Conservation (phyloP, 768 basidiomycete genomes). For the Phanerochaete sordida region DNA sequence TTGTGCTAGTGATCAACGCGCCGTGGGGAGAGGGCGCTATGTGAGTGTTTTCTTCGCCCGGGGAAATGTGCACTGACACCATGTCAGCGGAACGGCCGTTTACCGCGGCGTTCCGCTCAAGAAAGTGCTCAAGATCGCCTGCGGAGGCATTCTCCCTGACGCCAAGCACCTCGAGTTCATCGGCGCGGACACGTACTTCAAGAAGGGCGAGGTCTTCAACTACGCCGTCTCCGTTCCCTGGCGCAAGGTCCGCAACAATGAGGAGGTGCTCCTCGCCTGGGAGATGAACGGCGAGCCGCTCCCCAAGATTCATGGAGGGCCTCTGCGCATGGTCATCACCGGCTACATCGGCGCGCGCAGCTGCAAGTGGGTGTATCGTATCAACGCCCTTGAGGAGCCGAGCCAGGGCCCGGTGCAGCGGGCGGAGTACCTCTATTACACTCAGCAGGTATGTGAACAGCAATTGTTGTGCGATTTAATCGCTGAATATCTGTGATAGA, state of each 20-base stretch:
- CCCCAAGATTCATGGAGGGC: slow-evolving; percentile 49
- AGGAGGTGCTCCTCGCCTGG: slow-evolving; percentile 51
- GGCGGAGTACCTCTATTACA: slow-evolving; percentile 53
- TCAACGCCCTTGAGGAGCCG: slow-evolving; percentile 46
- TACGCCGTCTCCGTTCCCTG: slow-evolving; percentile 48
- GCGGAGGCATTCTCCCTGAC: slow-evolving; percentile 45
- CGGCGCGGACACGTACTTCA: slow-evolving; percentile 56
- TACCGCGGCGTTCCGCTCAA: slow-evolving; percentile 52
- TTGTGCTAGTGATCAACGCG: slow-evolving; percentile 32
- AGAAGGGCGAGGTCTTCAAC: slow-evolving; percentile 36
- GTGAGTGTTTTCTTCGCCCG: slow-evolving; percentile 24
- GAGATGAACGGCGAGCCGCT: slow-evolving; percentile 49
- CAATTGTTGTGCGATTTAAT: background rate
- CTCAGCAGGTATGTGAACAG: slow-evolving; percentile 34
- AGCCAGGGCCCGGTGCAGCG: slow-evolving; percentile 50
- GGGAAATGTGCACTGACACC: background rate
- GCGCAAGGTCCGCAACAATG: slow-evolving; percentile 43
- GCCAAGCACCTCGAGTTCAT: slow-evolving; percentile 52
- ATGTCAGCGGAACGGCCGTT: slow-evolving; percentile 43
- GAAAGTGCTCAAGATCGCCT: slow-evolving; percentile 50
- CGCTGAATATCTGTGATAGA: slow-evolving; percentile 23
- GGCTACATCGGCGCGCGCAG: slow-evolving; percentile 55
- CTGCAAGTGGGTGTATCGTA: slow-evolving; percentile 50
- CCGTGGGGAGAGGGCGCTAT: slow-evolving; percentile 52
- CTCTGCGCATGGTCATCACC: slow-evolving; percentile 46